These are phyloP conservation scores for Chrysoporthe deuterocubensis DNA, from an alignment of 2,329 filamentous ascomycete species.

Conservation along the genomic window DNA sequence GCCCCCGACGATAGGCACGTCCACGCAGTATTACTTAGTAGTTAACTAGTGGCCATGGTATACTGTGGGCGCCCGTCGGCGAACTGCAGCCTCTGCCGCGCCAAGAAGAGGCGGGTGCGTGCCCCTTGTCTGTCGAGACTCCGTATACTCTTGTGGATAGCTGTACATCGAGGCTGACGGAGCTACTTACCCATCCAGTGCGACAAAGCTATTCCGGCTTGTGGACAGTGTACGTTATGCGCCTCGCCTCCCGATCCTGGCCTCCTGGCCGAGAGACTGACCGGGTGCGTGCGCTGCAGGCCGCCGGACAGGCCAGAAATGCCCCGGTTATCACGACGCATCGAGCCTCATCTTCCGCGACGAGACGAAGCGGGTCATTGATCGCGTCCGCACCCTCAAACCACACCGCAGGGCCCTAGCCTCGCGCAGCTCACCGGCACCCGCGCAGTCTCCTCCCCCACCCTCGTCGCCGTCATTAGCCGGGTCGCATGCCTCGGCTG, in stretches of 20 bases:
- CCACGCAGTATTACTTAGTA: background rate
- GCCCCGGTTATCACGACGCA: constrained; percentile 22
- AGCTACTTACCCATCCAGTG: background rate
- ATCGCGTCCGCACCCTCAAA: constrained; percentile 3
- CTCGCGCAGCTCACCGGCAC: background rate
- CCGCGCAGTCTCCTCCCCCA: background rate
- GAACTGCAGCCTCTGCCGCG: constrained; percentile 19
- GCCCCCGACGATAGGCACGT: background rate
- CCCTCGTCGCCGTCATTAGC: background rate
- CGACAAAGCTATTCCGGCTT: constrained; percentile 12
- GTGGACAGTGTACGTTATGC: constrained; percentile 17
- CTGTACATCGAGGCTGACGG: background rate
- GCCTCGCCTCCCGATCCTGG: background rate
- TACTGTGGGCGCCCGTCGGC: constrained; percentile 21
- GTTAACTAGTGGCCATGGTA: constrained; percentile 11
- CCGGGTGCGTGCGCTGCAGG: background rate
- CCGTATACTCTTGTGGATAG: background rate
- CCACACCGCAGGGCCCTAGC: background rate
- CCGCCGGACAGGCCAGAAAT: constrained; percentile 18
- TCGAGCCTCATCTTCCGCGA: constrained; percentile 19
- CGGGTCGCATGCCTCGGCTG: background rate
- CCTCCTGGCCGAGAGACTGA: background rate
- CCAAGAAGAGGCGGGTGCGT: constrained; percentile 21
- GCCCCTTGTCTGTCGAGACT: background rate
- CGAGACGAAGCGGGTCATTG: constrained; percentile 24